Conservation (phyloP, 495 filamentous ascomycete species). For the Chaetomium tenue region DNA sequence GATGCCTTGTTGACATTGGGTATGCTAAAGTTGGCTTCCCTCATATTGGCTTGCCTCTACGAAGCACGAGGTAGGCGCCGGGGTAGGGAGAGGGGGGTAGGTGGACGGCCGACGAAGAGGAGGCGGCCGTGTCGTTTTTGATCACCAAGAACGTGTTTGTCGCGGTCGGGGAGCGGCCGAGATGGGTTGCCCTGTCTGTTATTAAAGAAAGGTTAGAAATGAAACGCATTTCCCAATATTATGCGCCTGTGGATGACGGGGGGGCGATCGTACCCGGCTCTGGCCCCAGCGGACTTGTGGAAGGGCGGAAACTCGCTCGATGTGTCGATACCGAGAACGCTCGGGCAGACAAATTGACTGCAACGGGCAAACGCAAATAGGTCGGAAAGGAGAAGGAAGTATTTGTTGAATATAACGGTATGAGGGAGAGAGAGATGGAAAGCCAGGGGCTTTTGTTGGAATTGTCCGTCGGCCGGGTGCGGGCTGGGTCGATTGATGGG, state of each 20-base stretch:
- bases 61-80: conserved; percentile 37
- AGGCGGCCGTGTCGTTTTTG: not conserved
- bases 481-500: conserved; percentile 21
- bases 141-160: not conserved
- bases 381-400: conserved; percentile 8
- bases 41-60: conserved; percentile 62
- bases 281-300: conserved; percentile 3
- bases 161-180: conserved; percentile 8
- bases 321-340: conserved; percentile 12
- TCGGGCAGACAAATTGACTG: not conserved
- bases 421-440: not conserved
- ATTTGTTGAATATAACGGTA: not conserved
- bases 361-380: not conserved
- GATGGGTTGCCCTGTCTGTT: conserved; percentile 9
- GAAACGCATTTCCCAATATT: conserved; percentile 17
- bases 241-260: conserved; percentile 9
- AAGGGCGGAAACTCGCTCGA: conserved; percentile 16
- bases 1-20: conserved; percentile 99
- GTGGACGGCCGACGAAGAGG: not conserved
- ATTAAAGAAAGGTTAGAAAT: conserved; percentile 19
- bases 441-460: not conserved
- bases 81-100: conserved; percentile 27
- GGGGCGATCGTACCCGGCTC: conserved; percentile 16
- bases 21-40: conserved; percentile 99
- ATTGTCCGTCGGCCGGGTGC: not conserved